Evolutionary conservation across 2,329 filamentous ascomycete species (phyloP).

Genomic region (Arthrobotrys megalospora): DNA sequence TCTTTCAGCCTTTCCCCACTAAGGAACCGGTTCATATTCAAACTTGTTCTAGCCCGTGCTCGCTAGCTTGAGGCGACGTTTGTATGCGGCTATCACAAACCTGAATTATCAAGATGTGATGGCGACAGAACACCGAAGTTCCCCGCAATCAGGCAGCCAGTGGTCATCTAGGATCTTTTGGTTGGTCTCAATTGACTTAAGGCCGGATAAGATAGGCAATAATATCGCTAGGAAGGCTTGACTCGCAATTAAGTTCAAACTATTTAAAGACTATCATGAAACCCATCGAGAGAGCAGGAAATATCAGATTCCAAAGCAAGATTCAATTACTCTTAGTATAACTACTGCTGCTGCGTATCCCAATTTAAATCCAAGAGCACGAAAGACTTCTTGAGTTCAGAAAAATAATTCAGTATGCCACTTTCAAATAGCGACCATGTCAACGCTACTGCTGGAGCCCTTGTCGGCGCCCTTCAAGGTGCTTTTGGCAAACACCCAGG

Average conservation of each 20-base stretch:
- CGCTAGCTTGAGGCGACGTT: not conserved
- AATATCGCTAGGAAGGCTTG: not conserved
- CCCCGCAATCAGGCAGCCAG: constrained; percentile 36
- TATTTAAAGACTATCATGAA: constrained; percentile 23
- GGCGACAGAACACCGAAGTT: constrained; percentile 35
- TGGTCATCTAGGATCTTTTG: constrained; percentile 1
- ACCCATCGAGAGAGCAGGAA: not conserved
- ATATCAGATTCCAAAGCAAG: not conserved
- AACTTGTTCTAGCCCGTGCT: not conserved
- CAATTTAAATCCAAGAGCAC: not conserved
- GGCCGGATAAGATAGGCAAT: constrained; percentile 45
- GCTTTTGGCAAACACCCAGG: constrained; percentile 68
- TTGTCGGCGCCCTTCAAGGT: constrained; percentile 67
- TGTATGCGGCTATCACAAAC: not conserved
- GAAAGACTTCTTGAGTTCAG: not conserved
- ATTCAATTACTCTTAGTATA: not conserved
- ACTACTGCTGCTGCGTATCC: not conserved
- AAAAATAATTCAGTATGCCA: constrained; percentile 67
- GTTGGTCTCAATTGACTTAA: not conserved
- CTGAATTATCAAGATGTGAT: constrained; percentile 25
- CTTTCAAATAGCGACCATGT: constrained; percentile 68
- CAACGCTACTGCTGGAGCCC: constrained; percentile 66
- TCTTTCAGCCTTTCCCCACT: not conserved
- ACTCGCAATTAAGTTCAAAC: not conserved
- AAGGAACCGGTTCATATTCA: not conserved